Conservation (phyloP, 2,329 filamentous ascomycete species). For the Fusarium sp. region DNA sequence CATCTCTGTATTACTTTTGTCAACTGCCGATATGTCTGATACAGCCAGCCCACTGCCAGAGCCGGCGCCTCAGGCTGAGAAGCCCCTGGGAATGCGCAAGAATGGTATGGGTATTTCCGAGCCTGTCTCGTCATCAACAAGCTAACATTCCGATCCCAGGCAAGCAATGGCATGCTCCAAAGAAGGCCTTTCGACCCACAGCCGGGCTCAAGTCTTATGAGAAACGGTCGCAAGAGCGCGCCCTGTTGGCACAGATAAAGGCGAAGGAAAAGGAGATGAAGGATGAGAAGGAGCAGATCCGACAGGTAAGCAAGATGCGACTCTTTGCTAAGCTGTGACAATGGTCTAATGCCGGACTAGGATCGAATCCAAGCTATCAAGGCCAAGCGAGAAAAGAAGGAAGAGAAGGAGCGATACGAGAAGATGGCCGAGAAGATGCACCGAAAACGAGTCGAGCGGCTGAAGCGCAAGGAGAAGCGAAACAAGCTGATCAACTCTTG, state of each 20-base stretch:
- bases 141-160: conserved; percentile 64
- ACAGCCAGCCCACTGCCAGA: conserved; percentile 49
- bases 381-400: conserved; percentile 88
- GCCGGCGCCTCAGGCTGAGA: conserved; percentile 51
- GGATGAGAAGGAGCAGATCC: conserved; percentile 91
- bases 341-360: conserved; percentile 58
- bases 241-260: conserved; percentile 81
- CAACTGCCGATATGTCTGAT: conserved; percentile 57
- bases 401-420: conserved; percentile 91
- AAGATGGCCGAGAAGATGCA: conserved; percentile 99
- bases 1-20: conserved; percentile 16
- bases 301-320: conserved; percentile 71
- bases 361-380: conserved; percentile 82
- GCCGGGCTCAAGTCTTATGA: conserved; percentile 83
- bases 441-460: conserved; percentile 89
- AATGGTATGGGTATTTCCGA: conserved; percentile 72
- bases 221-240: conserved; percentile 78
- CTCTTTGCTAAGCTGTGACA: neutral
- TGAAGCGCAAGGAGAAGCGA: conserved; percentile 96
- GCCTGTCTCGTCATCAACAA: neutral
- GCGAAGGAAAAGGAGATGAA: conserved; percentile 96
- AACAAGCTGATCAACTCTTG: conserved; percentile 84
- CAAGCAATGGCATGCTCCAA: conserved; percentile 91
- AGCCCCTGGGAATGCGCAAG: conserved; percentile 77
- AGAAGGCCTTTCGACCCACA: conserved; percentile 86